Evolutionary conservation across 2,329 filamentous ascomycete genomes (phyloP), one percentile per base, ranked within the genome.

Genomic region (Metarhizium sp.): DNA sequence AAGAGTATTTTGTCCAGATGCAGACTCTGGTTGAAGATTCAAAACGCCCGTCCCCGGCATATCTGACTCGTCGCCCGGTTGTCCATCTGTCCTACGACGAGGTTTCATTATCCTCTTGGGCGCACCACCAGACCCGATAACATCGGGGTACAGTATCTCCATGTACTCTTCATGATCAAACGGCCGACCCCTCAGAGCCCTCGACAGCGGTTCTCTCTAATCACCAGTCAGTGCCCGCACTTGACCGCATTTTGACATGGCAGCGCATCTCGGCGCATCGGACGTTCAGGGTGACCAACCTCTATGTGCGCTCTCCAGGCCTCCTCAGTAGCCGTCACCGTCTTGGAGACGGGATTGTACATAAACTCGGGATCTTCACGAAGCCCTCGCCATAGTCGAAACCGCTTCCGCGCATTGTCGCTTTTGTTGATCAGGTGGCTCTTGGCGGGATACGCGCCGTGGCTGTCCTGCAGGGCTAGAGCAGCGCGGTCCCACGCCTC

Each of bases 351-450:
- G 5, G 73, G 69, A 58, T 81, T 79, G 62, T 83, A 84, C 3
- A 74, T 64, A 56, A 84, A 84, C 13, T 80, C 77, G 2, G 78
- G 75, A 56, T 84, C 75, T 63, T 83, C 80, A 29, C 80, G 71
- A 60, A 84, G 66, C 25, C 80, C 79, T 18, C 80, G 70, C 80
- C 80, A 84, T 53, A 83, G 70, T n/a, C 80, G 78, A 58, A 83
- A 84, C 62, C 80, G 79, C 67, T 84, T 84, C 52, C 80, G 75
- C 57, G 80, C 80, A 66, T 84, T 84, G 68, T 84, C 80, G 59
- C 78, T 81, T 69, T 84, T 84, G 71, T 84, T 84, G 67, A 84
- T 81, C 40, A 84, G 75, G 54, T 84, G 80, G 61, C 75, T 78
- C 69, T 83, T 83, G 58, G 80, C 76, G n/a, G 80, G 79, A 59